Evolutionary conservation across 306 rosid genomes (phyloP), one percentile per base, ranked within the genome.

Genomic region (Casuarina glauca): DNA sequence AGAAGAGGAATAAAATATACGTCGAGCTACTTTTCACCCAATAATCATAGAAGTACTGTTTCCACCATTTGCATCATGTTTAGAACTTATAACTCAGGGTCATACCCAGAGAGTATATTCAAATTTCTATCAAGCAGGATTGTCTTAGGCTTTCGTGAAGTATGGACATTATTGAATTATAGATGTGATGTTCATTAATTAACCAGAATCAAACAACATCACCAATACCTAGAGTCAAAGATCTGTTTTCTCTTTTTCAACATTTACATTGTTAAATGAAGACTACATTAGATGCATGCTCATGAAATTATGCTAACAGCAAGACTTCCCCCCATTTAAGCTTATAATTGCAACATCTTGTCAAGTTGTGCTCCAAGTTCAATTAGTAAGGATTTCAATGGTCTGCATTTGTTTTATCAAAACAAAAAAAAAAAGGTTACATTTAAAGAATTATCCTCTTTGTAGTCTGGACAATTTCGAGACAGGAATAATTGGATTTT

Each of bases 151-250:
- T 64, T 48, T 64, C 41, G 70, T 39, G 32, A 64, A 64, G 70
- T 4, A 64, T 9, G 39, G 39, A 58, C 32, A 58, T 58, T 19
- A 58, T 2, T 6, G 13, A 8, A 58, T 19, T 58, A 10, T 20
- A 26, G 64, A 9, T 58, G 16, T 58, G 64, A 26, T 58, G 39
- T 58, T 19, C 35, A 58, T 58, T 10, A 9, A 17, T 11, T 35
- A 26, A 32, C 38, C 64, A 58, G 9, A 55, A 58, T 58, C 39
- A 26, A 12, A 6, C 35, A 4, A 64, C 70, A 6, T 66, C 17
- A 66, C 41, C 70, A 66, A 66, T 39, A 66, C 7, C 12, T 66
- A 66, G 70, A 39, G 48, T 66, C 10, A 39, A 66, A 41, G 35
- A 9, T 66, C 42, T 41, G 20, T 9, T 39, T 15, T 63, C 20